These are phyloP conservation scores for Neobulgaria alba DNA, from an alignment of 2,329 filamentous ascomycete species.

Conservation along the genomic window DNA sequence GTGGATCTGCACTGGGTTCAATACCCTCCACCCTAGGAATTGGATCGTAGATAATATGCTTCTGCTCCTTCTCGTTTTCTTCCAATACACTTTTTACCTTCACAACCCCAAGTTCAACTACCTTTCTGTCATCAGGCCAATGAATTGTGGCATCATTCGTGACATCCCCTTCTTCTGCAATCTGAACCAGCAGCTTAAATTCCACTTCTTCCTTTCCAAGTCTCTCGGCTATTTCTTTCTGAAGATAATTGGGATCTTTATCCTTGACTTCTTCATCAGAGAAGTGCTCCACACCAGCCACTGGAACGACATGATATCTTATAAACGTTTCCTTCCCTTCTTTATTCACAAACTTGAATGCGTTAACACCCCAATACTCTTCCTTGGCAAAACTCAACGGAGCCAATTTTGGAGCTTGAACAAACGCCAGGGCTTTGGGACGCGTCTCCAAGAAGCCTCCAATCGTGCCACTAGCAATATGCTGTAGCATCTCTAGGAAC, in stretches of 20 bases:
- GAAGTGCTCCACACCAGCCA: conserved; percentile 33
- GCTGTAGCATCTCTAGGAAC: conserved; percentile 41
- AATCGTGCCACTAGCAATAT: conserved; percentile 30
- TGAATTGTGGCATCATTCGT: conserved; percentile 40
- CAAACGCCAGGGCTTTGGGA: conserved; percentile 39
- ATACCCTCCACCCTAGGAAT: conserved; percentile 46
- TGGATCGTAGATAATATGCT: conserved; percentile 49
- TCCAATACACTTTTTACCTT: conserved; percentile 34
- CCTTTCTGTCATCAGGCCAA: conserved; percentile 42
- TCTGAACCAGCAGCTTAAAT: conserved; percentile 42
- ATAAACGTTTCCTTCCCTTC: conserved; percentile 37
- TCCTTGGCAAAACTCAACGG: conserved; percentile 41
- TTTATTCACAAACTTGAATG: conserved; percentile 36
- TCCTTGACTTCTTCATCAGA: conserved; percentile 30
- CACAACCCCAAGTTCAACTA: conserved; percentile 43
- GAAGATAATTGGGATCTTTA: conserved; percentile 38
- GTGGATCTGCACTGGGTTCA: conserved; percentile 43
- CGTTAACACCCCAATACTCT: conserved; percentile 40
- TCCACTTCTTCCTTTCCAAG: conserved; percentile 31
- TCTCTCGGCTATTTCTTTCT: conserved; percentile 36
- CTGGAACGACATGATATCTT: conserved; percentile 41
- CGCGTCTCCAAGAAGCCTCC: conserved; percentile 37
- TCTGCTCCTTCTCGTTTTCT: conserved; percentile 36
- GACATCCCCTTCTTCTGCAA: conserved; percentile 39
- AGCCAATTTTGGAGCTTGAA: conserved; percentile 40